These are phyloP conservation scores for Ophiostoma triangulosporum DNA, from an alignment of 2,329 filamentous ascomycete genomes.

Conservation along the genomic window DNA sequence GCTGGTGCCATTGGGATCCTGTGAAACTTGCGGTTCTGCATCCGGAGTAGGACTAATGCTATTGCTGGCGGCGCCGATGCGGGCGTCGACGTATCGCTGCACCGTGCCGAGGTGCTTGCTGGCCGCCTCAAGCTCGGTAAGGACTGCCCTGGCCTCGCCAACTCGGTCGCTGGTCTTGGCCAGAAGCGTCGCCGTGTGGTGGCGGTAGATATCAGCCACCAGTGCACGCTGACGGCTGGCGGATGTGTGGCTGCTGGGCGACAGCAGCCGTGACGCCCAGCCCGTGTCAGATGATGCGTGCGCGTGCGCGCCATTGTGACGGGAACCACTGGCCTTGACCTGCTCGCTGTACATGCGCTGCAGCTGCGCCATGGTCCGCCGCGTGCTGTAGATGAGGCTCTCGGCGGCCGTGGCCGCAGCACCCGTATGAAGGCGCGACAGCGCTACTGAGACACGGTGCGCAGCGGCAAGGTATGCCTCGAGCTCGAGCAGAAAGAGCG, in stretches of 20 bases:
- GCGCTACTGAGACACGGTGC: slow-evolving; percentile 14
- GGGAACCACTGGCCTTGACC: neutral
- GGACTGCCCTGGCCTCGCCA: slow-evolving; percentile 53
- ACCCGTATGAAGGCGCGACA: slow-evolving; percentile 8
- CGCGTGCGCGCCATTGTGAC: slow-evolving; percentile 15
- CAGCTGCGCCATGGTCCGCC: slow-evolving; percentile 9
- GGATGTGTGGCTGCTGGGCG: slow-evolving; percentile 6
- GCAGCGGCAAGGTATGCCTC: slow-evolving; percentile 61
- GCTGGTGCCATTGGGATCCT: too few species aligned
- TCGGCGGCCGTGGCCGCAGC: slow-evolving; percentile 6
- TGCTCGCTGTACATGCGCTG: neutral
- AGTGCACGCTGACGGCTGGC: slow-evolving; percentile 22
- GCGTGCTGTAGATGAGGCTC: slow-evolving; percentile 4
- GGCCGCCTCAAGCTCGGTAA: slow-evolving; percentile 50
- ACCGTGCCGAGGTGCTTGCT: slow-evolving; percentile 59
- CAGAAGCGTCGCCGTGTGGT: slow-evolving; percentile 56
- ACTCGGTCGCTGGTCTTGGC: slow-evolving; percentile 57
- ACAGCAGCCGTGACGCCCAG: neutral
- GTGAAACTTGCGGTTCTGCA: too few species aligned
- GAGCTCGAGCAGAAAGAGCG: slow-evolving; percentile 55
- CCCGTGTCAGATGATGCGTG: neutral
- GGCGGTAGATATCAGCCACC: slow-evolving; percentile 60
- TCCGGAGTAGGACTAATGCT: too few species aligned
- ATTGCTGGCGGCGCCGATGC: slow-evolving; percentile 13
- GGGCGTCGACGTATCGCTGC: slow-evolving; percentile 48